Conservation (phyloP, 257 asterid species). For the Pogostemon cablin region DNA sequence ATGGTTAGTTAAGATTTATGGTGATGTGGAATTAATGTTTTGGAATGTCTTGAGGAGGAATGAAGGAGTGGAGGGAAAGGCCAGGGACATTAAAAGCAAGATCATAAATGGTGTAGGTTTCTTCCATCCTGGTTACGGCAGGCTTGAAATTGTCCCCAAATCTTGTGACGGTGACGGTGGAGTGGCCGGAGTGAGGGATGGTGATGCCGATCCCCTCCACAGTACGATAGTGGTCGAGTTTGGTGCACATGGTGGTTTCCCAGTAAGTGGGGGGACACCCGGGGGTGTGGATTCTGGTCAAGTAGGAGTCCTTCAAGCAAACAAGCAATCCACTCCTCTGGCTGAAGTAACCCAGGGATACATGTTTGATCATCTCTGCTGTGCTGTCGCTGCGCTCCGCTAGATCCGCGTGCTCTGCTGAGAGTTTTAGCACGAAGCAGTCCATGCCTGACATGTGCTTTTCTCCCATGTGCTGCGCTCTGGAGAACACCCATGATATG, state of each 20-base stretch:
- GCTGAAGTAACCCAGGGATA: conserved; percentile 72
- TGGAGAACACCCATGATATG: conserved; percentile 63
- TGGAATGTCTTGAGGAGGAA: conserved; percentile 73
- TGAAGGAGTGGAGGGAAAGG: conserved; percentile 67
- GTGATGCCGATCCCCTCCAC: conserved; percentile 77
- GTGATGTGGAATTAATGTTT: conserved; percentile 44
- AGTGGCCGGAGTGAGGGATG: conserved; percentile 74
- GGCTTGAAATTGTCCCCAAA: conserved; percentile 68
- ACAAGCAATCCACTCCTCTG: conserved; percentile 73
- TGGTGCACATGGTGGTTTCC: conserved; percentile 77
- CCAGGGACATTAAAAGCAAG: conserved; percentile 75
- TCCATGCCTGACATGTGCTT: conserved; percentile 56
- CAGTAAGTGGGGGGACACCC: conserved; percentile 76
- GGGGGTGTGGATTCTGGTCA: conserved; percentile 74
- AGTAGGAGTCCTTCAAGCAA: conserved; percentile 67
- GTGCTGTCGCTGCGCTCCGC: conserved; percentile 73
- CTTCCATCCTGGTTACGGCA: conserved; percentile 73
- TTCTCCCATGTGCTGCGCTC: conserved; percentile 82
- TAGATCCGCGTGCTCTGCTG: conserved; percentile 59
- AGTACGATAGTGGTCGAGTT: conserved; percentile 62
- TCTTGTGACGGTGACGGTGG: conserved; percentile 64
- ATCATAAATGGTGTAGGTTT: conserved; percentile 72
- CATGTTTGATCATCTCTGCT: conserved; percentile 87
- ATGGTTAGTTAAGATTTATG: too few relatives aligned
- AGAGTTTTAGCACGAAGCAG: conserved; percentile 76